Evolutionary conservation across 176 grass and related monocot species (phyloP).

Genomic region (Cenchrus purpureus): DNA sequence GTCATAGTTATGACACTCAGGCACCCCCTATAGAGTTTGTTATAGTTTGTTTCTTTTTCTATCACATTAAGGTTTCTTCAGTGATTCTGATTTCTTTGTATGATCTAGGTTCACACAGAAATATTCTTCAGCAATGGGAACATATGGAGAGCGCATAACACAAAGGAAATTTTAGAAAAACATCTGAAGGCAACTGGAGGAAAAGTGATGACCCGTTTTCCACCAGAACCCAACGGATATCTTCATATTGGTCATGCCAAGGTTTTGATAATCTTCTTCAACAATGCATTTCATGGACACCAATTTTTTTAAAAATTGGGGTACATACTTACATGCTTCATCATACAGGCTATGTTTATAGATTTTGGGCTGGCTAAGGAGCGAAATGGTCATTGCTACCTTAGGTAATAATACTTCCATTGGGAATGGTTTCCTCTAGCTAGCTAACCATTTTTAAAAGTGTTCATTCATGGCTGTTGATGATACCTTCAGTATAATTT

Average conservation of each 20-base stretch:
- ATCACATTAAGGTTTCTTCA: constrained; percentile 18
- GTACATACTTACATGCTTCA: constrained; percentile 44
- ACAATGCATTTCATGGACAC: constrained; percentile 21
- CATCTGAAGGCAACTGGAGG: constrained; percentile 95
- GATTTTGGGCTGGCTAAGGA: constrained; percentile 98
- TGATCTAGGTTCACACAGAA: constrained; percentile 87
- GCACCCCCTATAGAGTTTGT: background rate
- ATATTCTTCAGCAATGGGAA: constrained; percentile 87
- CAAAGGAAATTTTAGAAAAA: constrained; percentile 77
- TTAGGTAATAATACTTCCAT: constrained; percentile 63
- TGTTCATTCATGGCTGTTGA: background rate
- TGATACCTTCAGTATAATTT: background rate
- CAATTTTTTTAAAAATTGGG: constrained; percentile 34
- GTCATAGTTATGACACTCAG: background rate
- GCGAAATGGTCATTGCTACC: constrained; percentile 85
- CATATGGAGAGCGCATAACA: constrained; percentile 94
- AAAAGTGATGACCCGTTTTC: constrained; percentile 96
- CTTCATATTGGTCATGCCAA: constrained; percentile 99
- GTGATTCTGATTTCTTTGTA: constrained; percentile 14
- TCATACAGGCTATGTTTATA: constrained; percentile 95
- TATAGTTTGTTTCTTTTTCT: constrained; percentile 9
- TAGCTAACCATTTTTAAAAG: constrained; percentile 23
- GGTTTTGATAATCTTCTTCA: constrained; percentile 51
- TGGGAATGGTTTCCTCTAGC: constrained; percentile 17
- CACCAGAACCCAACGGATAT: constrained; percentile 97